Evolutionary conservation across 225 moss, liverwort and hornwort genomes (phyloP).

Genomic region (Marchantia polymorpha): DNA sequence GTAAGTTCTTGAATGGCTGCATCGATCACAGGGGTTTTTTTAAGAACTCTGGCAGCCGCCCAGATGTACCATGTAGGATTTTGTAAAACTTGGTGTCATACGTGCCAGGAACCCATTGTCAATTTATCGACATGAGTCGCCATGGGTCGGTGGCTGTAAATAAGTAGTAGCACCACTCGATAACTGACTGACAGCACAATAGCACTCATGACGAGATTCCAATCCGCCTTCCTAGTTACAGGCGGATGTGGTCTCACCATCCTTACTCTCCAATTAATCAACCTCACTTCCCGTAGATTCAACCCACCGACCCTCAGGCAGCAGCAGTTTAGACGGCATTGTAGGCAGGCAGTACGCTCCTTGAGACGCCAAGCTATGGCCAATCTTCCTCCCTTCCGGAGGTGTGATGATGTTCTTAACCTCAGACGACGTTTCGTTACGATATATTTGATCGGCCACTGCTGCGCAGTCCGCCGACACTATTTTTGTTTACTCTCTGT

Average conservation of each 20-base stretch:
- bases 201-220: neutral
- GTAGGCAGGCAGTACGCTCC: no score
- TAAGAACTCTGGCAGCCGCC: conserved; percentile 1
- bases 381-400: no score
- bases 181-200: neutral
- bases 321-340: neutral
- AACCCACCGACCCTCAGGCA: neutral
- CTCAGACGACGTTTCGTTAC: no score
- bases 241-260: neutral
- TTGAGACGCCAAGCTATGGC: no score
- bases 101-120: neutral
- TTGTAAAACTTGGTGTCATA: conserved; percentile 20
- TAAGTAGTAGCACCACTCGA: neutral
- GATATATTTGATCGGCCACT: no score
- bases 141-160: conserved; percentile 8
- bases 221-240: neutral
- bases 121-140: neutral
- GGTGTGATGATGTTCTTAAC: no score
- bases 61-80: conserved; percentile 23
- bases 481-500: no score
- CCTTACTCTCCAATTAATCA: neutral
- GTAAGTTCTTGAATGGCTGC: conserved; percentile 4
- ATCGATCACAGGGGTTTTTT: neutral
- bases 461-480: no score
- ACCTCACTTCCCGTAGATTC: neutral